Base-by-base conservation (phyloP, 73 alveolate genomes). In the Paramecium biaurelia region DNA sequence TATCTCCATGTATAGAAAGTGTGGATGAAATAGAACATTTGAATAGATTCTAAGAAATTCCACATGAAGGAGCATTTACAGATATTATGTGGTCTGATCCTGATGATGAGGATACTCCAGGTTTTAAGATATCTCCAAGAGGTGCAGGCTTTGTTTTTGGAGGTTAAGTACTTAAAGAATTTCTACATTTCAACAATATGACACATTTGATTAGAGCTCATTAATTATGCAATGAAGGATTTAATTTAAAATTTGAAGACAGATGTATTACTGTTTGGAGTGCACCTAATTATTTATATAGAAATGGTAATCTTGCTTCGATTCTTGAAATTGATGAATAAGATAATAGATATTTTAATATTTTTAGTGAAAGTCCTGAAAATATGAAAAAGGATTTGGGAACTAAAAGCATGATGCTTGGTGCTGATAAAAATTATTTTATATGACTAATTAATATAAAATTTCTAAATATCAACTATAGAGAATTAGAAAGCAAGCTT, bases 141-240 rank as follows among this genome's bases (percentile, higher is more conserved):
- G 99, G 99, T 9, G 99, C 99, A 24, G 99, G 99, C 30, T 98
- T 96, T 94, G 93, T 95, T 92, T 98, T 97, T 94, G 99, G 99
- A 20, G 96, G 96, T 45, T 99, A 98, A 95, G 99, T 98, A 10
- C 98, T 97, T 21, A 96, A 97, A 67, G 96, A 97, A 89, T 98
- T 97, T 92, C 92, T 97, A 43, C 99, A 98, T 82, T 96, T 95
- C 8, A 98, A 98, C 94, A 93, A 95, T n/a, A 86, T 97, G 93
- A 96, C 89, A 58, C 96, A 97, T 85, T 94, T 98, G 18, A 93
- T 95, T 37, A 96, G 99, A 85, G 99, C 99, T 9, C 99, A 98
- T 89, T 96, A 98, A 92, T 96, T 98, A 28, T 97, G 99, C 53
- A 93, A 94, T 95, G 99, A 98, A 67, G 99, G 99, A 30, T 98